phyloP scores from a whole-genome alignment of 805 yeast genomes.

The Candida michaelii region DNA sequence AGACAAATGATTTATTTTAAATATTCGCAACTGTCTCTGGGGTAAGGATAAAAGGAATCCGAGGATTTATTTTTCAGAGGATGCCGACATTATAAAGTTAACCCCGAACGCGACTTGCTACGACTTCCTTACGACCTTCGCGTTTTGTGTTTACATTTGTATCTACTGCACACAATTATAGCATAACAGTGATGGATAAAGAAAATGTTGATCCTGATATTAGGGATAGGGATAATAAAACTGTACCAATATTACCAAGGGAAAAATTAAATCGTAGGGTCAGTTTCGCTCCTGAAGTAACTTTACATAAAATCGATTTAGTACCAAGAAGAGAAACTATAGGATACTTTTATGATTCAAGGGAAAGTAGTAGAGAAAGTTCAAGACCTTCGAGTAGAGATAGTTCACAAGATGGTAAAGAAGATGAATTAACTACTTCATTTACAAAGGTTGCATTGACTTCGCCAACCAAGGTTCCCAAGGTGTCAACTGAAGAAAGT shows the following conservation, averaged over 20 bases:
- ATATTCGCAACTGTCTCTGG: slow-evolving; percentile 5
- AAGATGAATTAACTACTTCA: slow-evolving; percentile 23
- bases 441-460: slow-evolving; percentile 3
- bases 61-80: background rate
- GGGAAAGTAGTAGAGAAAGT: slow-evolving; percentile 4
- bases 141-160: slow-evolving; percentile 4
- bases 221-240: background rate
- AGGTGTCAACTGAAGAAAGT: no score
- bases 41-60: slow-evolving; percentile 7
- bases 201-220: slow-evolving; percentile 14
- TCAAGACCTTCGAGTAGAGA: background rate
- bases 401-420: background rate
- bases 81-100: background rate
- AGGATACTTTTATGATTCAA: slow-evolving; percentile 17
- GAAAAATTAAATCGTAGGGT: slow-evolving; percentile 49
- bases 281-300: slow-evolving; percentile 75
- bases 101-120: background rate
- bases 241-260: slow-evolving; percentile 3
- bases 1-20: slow-evolving; percentile 6
- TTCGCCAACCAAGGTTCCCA: slow-evolving; percentile 7
- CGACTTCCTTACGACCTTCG: background rate
- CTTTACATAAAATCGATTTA: slow-evolving; percentile 55
- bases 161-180: background rate
- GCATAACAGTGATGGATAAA: slow-evolving; percentile 6
- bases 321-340: slow-evolving; percentile 33